phyloP scores from a whole-genome alignment of 768 basidiomycete genomes.

The Omphalotus guepiniiformis region DNA sequence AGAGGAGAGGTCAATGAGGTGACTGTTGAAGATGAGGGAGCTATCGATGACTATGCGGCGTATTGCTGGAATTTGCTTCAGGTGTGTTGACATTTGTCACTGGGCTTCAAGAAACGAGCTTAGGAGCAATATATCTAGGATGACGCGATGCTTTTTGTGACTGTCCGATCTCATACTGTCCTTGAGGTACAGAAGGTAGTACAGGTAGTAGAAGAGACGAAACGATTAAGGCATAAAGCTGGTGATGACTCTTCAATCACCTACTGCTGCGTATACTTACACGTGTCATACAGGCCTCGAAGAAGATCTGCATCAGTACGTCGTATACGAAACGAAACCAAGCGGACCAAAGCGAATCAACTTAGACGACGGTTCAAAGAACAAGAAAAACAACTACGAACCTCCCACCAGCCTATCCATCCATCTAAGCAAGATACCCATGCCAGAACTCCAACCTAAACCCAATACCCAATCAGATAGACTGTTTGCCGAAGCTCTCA shows the following conservation, averaged over 20 bases:
- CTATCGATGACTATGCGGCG: conserved; percentile 60
- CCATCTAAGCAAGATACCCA: conserved; percentile 82
- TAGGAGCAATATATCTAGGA: conserved; percentile 40
- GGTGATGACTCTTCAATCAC: conserved; percentile 35
- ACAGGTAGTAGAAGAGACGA: conserved; percentile 75
- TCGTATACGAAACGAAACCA: conserved; percentile 55
- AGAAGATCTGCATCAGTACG: conserved; percentile 71
- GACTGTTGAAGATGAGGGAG: conserved; percentile 61
- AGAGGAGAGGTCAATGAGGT: conserved; percentile 76
- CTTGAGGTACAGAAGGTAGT: conserved; percentile 74
- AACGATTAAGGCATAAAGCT: conserved; percentile 71
- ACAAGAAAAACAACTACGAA: conserved; percentile 42
- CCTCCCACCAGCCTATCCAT: conserved; percentile 67
- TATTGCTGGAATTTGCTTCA: conserved; percentile 62
- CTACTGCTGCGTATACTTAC: neutral
- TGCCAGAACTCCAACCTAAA: conserved; percentile 76
- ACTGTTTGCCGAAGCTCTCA: conserved; percentile 32
- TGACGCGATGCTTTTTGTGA: conserved; percentile 77
- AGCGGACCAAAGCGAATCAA: conserved; percentile 63
- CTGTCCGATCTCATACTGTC: conserved; percentile 58
- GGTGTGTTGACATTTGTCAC: conserved; percentile 40
- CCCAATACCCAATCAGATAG: conserved; percentile 22
- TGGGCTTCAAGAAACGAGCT: neutral
- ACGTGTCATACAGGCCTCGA: conserved; percentile 32
- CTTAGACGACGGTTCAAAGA: conserved; percentile 51